Base-by-base conservation (phyloP, 768 basidiomycete species). In the Amanita fuliginea region DNA sequence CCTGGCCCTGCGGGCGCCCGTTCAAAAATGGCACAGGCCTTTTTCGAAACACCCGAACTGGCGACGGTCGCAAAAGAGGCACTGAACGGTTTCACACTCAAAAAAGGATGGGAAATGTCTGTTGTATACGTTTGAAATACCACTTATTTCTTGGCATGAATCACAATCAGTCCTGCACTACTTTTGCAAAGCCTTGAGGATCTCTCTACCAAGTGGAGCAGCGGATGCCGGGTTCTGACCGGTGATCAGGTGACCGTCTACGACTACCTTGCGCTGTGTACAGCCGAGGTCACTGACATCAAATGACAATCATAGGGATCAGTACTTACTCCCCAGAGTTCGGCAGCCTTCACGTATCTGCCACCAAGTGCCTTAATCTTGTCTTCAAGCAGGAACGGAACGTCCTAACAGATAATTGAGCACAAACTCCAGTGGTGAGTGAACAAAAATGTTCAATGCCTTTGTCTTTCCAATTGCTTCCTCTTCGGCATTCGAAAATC, bases 61-160 rank as follows among this genome's bases (percentile, higher is more conserved):
- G 88, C 90, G 14, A 67, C 78, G 13, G 76, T 76, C 4, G 93
- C 93, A 34, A 86, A 83, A 68, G 80, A 84, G 46, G 88, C 84
- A 11, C 66, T 93, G 54, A 80, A 95, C 64, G 85, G 86, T 45
- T 96, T 91, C 64, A 74, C 83, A 35, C 70, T 96, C 57, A 92
- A 93, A 68, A 85, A 84, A 58, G 87, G 79, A 36, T 89, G 86
- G 85, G 67, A 76, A 55, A 90, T 93, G 86, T 73, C 73, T 45
- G 88, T 93, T 50, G 73, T 71, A 39, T 92, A 78, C 66, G 81
- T 84, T 46, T 74, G 59, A 43, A 30, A 22, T 30, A 1, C 11
- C 40, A 32, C 60, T n/a, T 18, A 28, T 37, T 7, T 14, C 19
- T 14, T 47, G 8, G 14, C 14, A 28, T 30, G 24, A 16, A 42